Conservation (phyloP, 2,329 filamentous ascomycete genomes). For the Thermoascus crustaceus region DNA sequence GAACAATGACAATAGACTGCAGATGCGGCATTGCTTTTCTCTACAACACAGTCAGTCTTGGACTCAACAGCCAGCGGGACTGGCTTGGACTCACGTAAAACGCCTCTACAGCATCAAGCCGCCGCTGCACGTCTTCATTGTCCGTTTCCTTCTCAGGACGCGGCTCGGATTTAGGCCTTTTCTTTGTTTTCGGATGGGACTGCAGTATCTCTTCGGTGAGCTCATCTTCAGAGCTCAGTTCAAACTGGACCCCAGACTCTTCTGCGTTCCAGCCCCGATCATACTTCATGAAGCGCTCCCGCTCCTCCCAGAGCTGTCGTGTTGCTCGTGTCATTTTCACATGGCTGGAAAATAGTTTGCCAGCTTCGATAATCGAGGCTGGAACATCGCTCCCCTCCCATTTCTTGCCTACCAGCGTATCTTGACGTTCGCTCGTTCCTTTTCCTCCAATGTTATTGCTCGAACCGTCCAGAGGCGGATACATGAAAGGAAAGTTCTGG, state of each 20-base stretch:
- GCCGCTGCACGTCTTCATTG: slow-evolving; percentile 38
- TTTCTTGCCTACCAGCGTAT: slow-evolving; percentile 67
- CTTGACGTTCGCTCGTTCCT: slow-evolving; percentile 70
- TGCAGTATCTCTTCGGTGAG: slow-evolving; percentile 23
- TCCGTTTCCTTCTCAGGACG: slow-evolving; percentile 22
- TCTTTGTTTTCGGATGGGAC: slow-evolving; percentile 14
- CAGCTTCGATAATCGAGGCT: slow-evolving; percentile 88
- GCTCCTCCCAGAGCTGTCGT: slow-evolving; percentile 88
- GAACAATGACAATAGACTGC: slow-evolving; percentile 86
- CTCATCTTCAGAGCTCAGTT: slow-evolving; percentile 35
- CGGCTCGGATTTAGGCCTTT: slow-evolving; percentile 9
- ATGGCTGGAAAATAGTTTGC: slow-evolving; percentile 78
- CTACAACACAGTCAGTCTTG: slow-evolving; percentile 36
- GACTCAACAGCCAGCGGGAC: background rate
- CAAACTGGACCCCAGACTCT: slow-evolving; percentile 25
- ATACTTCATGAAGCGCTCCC: slow-evolving; percentile 83
- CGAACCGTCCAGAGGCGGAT: slow-evolving; percentile 79
- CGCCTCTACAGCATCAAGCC: slow-evolving; percentile 64
- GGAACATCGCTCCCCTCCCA: slow-evolving; percentile 94
- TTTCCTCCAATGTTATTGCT: slow-evolving; percentile 90
- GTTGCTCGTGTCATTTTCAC: slow-evolving; percentile 89
- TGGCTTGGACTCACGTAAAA: slow-evolving; percentile 66
- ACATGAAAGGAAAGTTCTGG: slow-evolving; percentile 96
- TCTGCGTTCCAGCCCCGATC: slow-evolving; percentile 76
- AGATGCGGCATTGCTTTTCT: slow-evolving; percentile 70